Evolutionary conservation across 129 eudicot species (phyloP), one percentile per base, ranked within the genome.

Genomic region (Escallonia herrerae): DNA sequence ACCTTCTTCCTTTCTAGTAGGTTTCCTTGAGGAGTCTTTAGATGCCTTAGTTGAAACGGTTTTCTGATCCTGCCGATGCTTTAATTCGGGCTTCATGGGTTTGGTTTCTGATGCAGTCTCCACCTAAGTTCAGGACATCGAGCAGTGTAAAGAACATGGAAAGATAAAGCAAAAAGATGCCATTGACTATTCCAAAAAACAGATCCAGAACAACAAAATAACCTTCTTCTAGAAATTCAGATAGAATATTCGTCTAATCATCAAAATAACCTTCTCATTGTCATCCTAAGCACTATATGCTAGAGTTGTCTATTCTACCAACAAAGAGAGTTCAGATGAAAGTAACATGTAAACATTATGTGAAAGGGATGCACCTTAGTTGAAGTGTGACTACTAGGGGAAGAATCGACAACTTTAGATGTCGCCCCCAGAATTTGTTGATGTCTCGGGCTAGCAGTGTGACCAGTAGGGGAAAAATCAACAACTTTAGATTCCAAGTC

Each of bases 311-410:
- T 6, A 2, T 15, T 8, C 22, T 6, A 22, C 37, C 42, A 68
- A 42, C 62, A 56, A 42, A 60, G 4, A 55, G 42, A 15, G 4
- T 10, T 4, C 10, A 13, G 56, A 43, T 33, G 10, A 33, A 13
- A 67, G 46, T 41, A 54, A 54, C 40, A 54, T 66, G 52, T 8
- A 49, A 52, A 39, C 46, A 45, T 49, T 54, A 60, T 38, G 68
- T 70, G 37, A 68, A 58, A 53, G 13, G 37, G 46, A 43, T 60
- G 14, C 43, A 84, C 96, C 91, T 88, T 68, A 69, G 57, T 33
- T 70, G 80, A 78, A 65, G 65, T 56, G 58, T 70, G 66, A 70
- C 71, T 22, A 22, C 33, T 22, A 22, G 33, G 33, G 33, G 33
- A 22, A 22, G 33, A 22, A 22, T 22, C 33, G 1, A 22, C 33